Evolutionary conservation across 106 monocot species (phyloP), one percentile per base, ranked within the genome.

Genomic region (Vanilla planifolia): DNA sequence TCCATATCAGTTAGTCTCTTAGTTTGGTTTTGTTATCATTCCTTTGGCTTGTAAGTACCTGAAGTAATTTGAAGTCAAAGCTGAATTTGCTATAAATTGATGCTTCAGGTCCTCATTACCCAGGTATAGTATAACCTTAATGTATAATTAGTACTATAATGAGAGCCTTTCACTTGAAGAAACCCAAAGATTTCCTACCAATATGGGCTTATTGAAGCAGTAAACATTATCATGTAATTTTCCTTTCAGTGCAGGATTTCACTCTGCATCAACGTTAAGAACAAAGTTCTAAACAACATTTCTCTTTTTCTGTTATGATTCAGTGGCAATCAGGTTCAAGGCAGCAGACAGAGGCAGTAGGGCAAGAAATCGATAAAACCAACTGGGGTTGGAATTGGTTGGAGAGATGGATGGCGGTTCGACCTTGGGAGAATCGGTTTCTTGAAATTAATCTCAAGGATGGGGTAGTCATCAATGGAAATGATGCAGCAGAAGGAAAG

Each of bases 301-400:
- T 25, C 25, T 65, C 16, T 20, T 53, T 52, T 55, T 10, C 29
- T 20, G 8, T 22, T 15, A 51, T 51, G 13, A 24, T 61, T 26
- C 73, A 93, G 92, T 93, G 92, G 92, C 88, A 93, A 74, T 81
- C 92, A 59, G 76, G 84, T 75, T 64, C 72, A 20, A 88, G 74
- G 71, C 88, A 79, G 58, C 67, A 8, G 24, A 24, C 61, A n/a
- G 43, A 46, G 19, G 61, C 66, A 29, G 11, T 73, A 53, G 71
- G 78, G 17, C 81, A 76, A 75, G 76, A 88, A 69, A 78, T 81
- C 15, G 88, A 85, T 63, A 88, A 78, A 59, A 81, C 74, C 55
- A 88, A 59, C 76, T 93, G 92, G 92, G 92, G 92, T 1, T 93
- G 88, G 88, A 93, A 93, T 46, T 93, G 92, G 92, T 39, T 93